Base-by-base conservation (phyloP, 495 filamentous ascomycete genomes). In the Podospora appendiculata region DNA sequence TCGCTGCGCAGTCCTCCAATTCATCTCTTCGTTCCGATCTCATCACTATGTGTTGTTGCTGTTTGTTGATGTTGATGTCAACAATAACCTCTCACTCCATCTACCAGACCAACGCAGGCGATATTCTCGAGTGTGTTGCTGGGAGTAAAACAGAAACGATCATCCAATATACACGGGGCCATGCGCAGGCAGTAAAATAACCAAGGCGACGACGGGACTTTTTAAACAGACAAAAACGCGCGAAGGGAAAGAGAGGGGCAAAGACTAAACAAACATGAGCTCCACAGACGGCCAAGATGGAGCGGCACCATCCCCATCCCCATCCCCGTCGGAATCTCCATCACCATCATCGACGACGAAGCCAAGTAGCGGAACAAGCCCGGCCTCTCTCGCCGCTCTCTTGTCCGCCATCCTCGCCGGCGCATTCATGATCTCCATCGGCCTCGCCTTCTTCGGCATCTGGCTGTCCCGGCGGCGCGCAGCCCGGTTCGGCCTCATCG, bases 401-500 rank as follows among this genome's bases (percentile, higher is more conserved):
- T 6, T 25, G 2, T 11, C 18, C 43, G n/a, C 32, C 25, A 18
- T 58, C 36, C 12, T 61, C 19, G 36, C 42, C 47, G 56, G 58
- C 36, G 45, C 49, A 6, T 16, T 61, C 18, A 18, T 55, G 17
- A 8, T 56, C 25, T 36, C 46, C 10, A 32, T 16, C 32, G 45
- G 40, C 18, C 6, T 50, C 12, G 51, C 48, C 40, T 50, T 47
- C 19, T 39, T 61, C 7, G 44, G 48, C 9, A 48, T 58, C 18
- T 61, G 49, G 48, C 41, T 47, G 19, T 58, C 56, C 6, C 51
- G 58, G 25, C 52, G 49, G 19, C 52, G 46, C 5, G 49, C 53
- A n/a, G 40, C 44, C 19, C 52, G 40, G 4, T 45, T 47, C 25
- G 45, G 13, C 4, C 42, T 50, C 25, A 5, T 25, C 25, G 25